Conservation (phyloP, 2,329 filamentous ascomycete genomes). For the Pseudovirgaria hyperparasitica region DNA sequence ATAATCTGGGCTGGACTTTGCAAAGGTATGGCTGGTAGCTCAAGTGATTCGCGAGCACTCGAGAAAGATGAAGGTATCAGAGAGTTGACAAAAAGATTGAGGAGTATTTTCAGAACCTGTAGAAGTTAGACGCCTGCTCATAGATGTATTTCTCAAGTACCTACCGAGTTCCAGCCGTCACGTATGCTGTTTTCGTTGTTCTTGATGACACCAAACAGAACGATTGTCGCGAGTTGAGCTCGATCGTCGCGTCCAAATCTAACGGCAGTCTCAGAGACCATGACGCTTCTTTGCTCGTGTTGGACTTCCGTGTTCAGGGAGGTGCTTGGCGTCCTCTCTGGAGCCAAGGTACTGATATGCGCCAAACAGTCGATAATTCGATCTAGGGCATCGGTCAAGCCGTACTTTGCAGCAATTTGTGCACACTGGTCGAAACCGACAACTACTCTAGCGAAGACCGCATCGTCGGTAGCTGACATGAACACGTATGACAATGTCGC, state of each 20-base stretch:
- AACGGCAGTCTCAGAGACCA: constrained; percentile 97
- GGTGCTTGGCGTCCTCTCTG: constrained; percentile 65
- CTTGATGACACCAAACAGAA: constrained; percentile 85
- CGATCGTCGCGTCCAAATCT: constrained; percentile 89
- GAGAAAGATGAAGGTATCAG: constrained; percentile 72
- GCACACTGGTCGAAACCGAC: constrained; percentile 95
- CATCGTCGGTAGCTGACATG: constrained; percentile 94
- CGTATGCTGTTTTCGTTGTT: constrained; percentile 69
- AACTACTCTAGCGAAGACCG: constrained; percentile 86
- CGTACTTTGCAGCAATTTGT: constrained; percentile 76
- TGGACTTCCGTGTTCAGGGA: constrained; percentile 91
- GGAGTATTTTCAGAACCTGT: constrained; percentile 78
- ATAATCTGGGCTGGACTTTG: constrained; percentile 88
- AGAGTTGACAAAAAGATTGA: constrained; percentile 93
- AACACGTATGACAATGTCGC: constrained; percentile 96
- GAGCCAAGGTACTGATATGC: constrained; percentile 78
- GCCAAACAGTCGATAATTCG: constrained; percentile 85
- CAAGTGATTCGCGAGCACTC: constrained; percentile 49
- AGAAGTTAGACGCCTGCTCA: no score
- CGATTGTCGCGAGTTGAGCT: constrained; percentile 83
- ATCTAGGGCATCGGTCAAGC: constrained; percentile 74
- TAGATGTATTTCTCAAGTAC: constrained; percentile 26
- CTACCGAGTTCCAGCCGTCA: constrained; percentile 66
- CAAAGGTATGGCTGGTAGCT: constrained; percentile 71
- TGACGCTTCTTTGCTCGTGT: constrained; percentile 79